Evolutionary conservation across 164 flowering plant genomes (phyloP).

Genomic region (Echeveria elegans): DNA sequence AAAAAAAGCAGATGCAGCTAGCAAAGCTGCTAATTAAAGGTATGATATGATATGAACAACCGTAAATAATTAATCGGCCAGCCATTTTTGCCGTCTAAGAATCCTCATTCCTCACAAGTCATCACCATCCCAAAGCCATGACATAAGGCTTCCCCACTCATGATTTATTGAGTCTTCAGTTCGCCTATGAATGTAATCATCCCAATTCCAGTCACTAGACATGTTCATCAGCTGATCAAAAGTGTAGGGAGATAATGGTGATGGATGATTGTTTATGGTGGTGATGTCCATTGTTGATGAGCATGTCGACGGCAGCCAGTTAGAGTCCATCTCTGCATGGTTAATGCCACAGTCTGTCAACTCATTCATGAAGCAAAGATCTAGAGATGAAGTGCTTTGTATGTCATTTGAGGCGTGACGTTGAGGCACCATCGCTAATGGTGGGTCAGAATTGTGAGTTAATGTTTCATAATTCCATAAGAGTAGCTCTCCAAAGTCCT

Average conservation of each 20-base stretch:
- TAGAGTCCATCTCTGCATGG: not conserved
- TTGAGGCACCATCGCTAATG: not conserved
- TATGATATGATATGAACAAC: too few species aligned
- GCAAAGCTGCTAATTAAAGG: too few species aligned
- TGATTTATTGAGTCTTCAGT: not conserved
- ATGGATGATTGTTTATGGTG: not conserved
- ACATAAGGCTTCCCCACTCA: not conserved
- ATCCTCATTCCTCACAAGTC: not conserved
- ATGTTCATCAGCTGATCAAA: slow-evolving; percentile 4
- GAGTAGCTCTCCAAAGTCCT: not conserved
- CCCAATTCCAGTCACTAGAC: slow-evolving; percentile 1
- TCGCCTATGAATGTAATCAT: not conserved
- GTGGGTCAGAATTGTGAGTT: not conserved
- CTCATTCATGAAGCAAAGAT: not conserved
- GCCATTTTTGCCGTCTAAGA: not conserved
- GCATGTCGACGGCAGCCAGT: not conserved
- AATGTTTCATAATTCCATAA: not conserved
- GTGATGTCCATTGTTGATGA: not conserved
- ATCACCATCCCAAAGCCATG: not conserved
- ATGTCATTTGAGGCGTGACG: not conserved
- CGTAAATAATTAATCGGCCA: not conserved
- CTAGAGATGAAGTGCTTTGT: not conserved
- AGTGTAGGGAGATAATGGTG: not conserved
- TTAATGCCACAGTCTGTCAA: not conserved
- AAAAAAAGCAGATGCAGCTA: not conserved